These are phyloP conservation scores for Phoma sp. DNA, from an alignment of 2,329 filamentous ascomycete species.

Conservation along the genomic window DNA sequence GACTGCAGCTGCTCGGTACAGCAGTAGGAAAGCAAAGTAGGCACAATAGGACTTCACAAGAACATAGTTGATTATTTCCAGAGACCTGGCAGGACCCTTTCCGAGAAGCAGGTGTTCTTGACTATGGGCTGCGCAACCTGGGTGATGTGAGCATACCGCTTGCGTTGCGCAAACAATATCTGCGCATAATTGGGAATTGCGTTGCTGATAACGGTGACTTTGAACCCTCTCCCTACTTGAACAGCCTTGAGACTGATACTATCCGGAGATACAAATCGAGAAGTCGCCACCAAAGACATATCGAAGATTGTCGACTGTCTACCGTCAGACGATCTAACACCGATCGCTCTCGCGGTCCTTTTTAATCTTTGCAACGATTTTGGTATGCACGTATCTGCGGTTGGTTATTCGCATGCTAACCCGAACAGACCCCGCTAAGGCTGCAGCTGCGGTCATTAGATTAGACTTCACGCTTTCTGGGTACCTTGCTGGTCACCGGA, in stretches of 20 bases:
- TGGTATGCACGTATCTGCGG: constrained; percentile 27
- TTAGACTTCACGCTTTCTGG: constrained; percentile 40
- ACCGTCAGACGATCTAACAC: constrained; percentile 27
- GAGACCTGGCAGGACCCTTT: constrained; percentile 41
- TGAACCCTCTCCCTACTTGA: not conserved
- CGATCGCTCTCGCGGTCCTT: constrained; percentile 49
- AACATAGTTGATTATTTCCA: constrained; percentile 33
- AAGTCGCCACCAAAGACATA: constrained; percentile 33
- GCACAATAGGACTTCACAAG: not conserved
- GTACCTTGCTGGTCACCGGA: constrained; percentile 30
- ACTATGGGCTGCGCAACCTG: constrained; percentile 34
- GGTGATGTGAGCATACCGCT: constrained; percentile 25
- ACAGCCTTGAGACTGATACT: constrained; percentile 22
- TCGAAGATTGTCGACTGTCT: constrained; percentile 37
- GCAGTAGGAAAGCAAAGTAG: constrained; percentile 43
- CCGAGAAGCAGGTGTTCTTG: constrained; percentile 37
- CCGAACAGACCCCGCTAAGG: constrained; percentile 43
- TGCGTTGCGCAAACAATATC: constrained; percentile 39
- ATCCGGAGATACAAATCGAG: constrained; percentile 41
- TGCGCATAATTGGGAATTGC: constrained; percentile 48
- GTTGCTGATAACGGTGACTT: constrained; percentile 46
- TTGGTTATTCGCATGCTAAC: constrained; percentile 20
- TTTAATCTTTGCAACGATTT: constrained; percentile 54
- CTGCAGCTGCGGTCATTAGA: constrained; percentile 41
- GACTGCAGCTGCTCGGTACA: constrained; percentile 39